These are phyloP conservation scores for Chloris gayana DNA, from an alignment of 176 grass and related monocot species.

Conservation along the genomic window DNA sequence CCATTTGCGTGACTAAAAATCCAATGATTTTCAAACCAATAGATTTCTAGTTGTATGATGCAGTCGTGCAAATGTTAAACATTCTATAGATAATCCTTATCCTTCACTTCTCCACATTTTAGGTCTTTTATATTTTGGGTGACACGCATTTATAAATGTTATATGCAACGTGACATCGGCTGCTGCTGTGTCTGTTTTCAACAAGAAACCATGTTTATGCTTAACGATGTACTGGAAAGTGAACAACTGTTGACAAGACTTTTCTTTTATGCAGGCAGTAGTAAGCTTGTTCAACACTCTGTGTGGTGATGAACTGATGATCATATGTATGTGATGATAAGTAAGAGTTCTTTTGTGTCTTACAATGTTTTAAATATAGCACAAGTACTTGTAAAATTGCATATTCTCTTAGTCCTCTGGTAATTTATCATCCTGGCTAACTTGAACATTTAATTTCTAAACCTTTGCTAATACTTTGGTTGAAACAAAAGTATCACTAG, in stretches of 20 bases:
- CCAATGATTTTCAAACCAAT: too few relatives aligned
- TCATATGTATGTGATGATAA: conserved; percentile 18
- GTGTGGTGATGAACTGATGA: not conserved
- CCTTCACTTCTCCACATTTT: not conserved
- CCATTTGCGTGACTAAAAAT: too few relatives aligned
- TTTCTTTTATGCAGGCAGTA: too few relatives aligned
- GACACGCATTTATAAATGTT: not conserved
- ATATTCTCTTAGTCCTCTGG: conserved; percentile 16
- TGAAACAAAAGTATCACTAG: too few relatives aligned
- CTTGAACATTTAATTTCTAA: too few relatives aligned
- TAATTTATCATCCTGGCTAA: too few relatives aligned
- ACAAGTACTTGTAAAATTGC: not conserved
- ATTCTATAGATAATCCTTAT: too few relatives aligned
- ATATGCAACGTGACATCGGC: not conserved
- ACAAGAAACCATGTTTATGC: not conserved
- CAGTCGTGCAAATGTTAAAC: too few relatives aligned
- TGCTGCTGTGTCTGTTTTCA: not conserved
- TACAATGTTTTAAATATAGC: not conserved
- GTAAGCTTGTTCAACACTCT: not conserved
- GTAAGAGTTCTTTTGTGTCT: conserved; percentile 3
- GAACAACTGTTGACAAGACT: not conserved
- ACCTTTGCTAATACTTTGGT: too few relatives aligned
- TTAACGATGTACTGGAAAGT: not conserved
- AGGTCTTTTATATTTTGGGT: not conserved
- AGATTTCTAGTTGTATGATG: too few relatives aligned